Percentiles rank a stretch among this genome's conserved stretches.
phyloP scores from a whole-genome alignment of 2,329 filamentous ascomycete genomes.

The Colletotrichum musae region DNA sequence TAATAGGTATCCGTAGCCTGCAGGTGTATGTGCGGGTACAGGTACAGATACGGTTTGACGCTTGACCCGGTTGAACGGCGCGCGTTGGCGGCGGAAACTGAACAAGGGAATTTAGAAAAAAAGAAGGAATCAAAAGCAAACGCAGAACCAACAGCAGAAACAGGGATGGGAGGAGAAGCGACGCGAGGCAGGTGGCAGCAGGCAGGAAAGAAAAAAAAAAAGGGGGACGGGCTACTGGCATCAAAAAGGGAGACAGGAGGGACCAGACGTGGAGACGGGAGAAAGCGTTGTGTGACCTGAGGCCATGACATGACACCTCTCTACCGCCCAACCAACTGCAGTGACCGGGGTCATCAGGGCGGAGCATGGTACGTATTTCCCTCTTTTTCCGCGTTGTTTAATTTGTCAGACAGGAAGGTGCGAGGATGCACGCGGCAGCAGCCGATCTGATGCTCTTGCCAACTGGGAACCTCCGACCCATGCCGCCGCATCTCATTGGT shows the following conservation, averaged over 20 bases:
- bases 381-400: neutral
- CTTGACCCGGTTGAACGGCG: neutral
- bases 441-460: neutral
- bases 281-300: neutral
- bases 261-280: neutral
- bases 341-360: neutral
- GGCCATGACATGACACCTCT: neutral
- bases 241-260: neutral
- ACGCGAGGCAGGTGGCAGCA: neutral
- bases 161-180: slow-evolving; percentile 5
- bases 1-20: neutral
- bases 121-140: slow-evolving; percentile 1
- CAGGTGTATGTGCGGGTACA: neutral
- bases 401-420: slow-evolving; percentile 9
- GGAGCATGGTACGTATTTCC: neutral
- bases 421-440: neutral
- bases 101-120: neutral
- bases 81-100: neutral
- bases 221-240: neutral
- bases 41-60: no score
- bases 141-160: slow-evolving; percentile 13
- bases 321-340: neutral
- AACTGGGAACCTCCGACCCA: neutral
- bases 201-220: neutral
- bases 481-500: neutral